A percentile compares a stretch with the other conserved stretches of the same genome.
These are phyloP conservation scores for Dichomitus squalens DNA, from an alignment of 1,284 basidiomycete genomes.

Conservation along the genomic window DNA sequence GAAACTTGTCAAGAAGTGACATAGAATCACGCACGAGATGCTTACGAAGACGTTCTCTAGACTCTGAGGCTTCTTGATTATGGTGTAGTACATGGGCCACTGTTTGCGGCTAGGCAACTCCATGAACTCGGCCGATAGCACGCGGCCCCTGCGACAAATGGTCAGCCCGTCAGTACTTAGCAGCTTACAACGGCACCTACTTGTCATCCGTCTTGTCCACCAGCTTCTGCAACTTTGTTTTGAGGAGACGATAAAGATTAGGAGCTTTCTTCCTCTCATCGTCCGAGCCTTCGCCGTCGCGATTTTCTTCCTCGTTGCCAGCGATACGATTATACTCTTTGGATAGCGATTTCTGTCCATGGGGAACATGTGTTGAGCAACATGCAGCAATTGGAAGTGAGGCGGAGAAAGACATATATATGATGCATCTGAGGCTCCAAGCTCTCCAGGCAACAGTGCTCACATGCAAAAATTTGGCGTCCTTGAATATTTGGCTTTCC, in stretches of 20 bases:
- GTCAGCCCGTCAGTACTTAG: slow-evolving; percentile 1
- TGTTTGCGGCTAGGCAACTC: slow-evolving; percentile 77
- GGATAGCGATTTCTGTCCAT: slow-evolving; percentile 61
- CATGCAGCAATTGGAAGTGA: background rate
- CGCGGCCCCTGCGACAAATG: slow-evolving; percentile 54
- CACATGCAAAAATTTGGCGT: slow-evolving; percentile 74
- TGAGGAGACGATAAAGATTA: slow-evolving; percentile 63
- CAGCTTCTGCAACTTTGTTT: slow-evolving; percentile 67
- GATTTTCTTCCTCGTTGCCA: slow-evolving; percentile 35
- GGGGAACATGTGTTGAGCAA: background rate
- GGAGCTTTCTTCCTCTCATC: slow-evolving; percentile 55
- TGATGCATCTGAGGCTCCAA: too few species aligned
- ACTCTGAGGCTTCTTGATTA: slow-evolving; percentile 83
- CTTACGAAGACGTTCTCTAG: slow-evolving; percentile 80
- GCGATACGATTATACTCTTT: slow-evolving; percentile 65
- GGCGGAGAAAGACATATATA: too few species aligned
- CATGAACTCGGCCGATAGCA: slow-evolving; percentile 80
- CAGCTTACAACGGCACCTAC: slow-evolving; percentile 40
- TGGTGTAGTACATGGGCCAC: slow-evolving; percentile 86
- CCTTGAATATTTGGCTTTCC: slow-evolving; percentile 83
- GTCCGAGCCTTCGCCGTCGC: slow-evolving; percentile 40
- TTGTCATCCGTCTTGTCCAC: slow-evolving; percentile 66
- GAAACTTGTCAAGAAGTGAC: background rate
- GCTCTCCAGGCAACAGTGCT: slow-evolving; percentile 23
- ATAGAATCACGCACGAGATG: slow-evolving; percentile 3